Conservation (phyloP, 192 early-diverging fungal genomes). For the Rhizophagus clarus region DNA sequence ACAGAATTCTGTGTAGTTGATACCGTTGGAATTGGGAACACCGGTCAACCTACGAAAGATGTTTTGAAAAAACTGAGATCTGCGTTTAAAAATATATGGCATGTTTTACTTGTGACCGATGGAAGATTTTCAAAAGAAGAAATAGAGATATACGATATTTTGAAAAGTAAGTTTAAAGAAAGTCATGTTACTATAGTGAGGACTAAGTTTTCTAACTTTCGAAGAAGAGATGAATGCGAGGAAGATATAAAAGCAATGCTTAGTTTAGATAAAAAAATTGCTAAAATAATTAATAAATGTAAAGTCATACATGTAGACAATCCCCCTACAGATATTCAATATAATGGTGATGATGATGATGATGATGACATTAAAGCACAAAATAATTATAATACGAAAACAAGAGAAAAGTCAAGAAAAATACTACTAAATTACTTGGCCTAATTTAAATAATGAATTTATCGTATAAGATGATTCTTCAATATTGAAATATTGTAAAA, state of each 20-base stretch:
- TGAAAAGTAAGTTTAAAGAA: not conserved
- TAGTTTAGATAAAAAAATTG: not conserved
- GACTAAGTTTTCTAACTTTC: not conserved
- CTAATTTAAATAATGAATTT: too few relatives aligned
- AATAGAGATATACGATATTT: not conserved
- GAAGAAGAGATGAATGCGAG: not conserved
- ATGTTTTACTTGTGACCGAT: not conserved
- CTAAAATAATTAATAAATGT: not conserved
- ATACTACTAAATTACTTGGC: not conserved
- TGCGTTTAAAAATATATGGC: not conserved
- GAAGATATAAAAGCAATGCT: not conserved
- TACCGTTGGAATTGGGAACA: slow-evolving; percentile 1
- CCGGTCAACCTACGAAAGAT: not conserved
- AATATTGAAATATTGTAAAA: too few relatives aligned
- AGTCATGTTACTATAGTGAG: not conserved
- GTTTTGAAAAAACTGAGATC: not conserved
- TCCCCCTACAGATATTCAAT: not conserved
- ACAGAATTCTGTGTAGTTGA: not conserved
- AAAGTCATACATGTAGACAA: slow-evolving; percentile 4
- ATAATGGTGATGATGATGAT: not conserved
- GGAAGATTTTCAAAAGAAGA: not conserved
- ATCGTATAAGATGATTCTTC: too few relatives aligned
- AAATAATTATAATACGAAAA: not conserved
- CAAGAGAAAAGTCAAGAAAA: not conserved
- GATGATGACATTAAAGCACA: not conserved